Conservation (phyloP, 1,139 yeast genomes). For the Kodamaea derodonti region DNA sequence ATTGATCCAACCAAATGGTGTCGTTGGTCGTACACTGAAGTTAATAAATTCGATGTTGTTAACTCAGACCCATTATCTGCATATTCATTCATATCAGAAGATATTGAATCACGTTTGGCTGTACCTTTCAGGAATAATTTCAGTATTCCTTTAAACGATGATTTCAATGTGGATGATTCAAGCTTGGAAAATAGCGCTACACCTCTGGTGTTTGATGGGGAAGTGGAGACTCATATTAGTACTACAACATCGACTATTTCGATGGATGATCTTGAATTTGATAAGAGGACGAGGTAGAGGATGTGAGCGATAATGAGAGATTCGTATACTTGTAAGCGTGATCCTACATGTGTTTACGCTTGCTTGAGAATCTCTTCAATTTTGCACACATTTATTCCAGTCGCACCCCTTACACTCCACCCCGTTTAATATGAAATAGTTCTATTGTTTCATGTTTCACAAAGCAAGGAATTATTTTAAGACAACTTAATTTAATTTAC, state of each 20-base stretch:
- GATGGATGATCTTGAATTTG: slow-evolving; percentile 25
- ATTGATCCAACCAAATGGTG: slow-evolving; percentile 60
- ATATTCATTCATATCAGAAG: slow-evolving; percentile 4
- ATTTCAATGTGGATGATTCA: slow-evolving; percentile 12
- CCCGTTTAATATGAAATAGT: no score
- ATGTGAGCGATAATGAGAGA: no score
- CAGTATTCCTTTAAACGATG: slow-evolving; percentile 10
- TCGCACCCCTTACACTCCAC: no score
- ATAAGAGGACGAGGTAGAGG: no score
- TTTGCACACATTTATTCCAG: no score
- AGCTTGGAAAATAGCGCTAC: slow-evolving; percentile 32
- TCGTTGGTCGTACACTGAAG: slow-evolving; percentile 73
- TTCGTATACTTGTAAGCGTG: no score
- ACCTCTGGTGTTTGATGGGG: slow-evolving; percentile 38
- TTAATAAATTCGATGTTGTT: slow-evolving; percentile 24
- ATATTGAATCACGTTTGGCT: slow-evolving; percentile 5
- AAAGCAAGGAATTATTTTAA: no score
- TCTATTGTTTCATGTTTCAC: no score
- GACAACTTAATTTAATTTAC: no score
- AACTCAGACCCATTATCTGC: slow-evolving; percentile 33
- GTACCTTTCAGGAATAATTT: slow-evolving; percentile 20
- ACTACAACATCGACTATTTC: slow-evolving; percentile 30
- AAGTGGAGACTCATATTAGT: slow-evolving; percentile 11
- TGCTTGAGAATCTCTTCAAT: no score
- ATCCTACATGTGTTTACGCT: no score